phyloP scores from a whole-genome alignment of 768 basidiomycete species.

The Calocera viscosa region DNA sequence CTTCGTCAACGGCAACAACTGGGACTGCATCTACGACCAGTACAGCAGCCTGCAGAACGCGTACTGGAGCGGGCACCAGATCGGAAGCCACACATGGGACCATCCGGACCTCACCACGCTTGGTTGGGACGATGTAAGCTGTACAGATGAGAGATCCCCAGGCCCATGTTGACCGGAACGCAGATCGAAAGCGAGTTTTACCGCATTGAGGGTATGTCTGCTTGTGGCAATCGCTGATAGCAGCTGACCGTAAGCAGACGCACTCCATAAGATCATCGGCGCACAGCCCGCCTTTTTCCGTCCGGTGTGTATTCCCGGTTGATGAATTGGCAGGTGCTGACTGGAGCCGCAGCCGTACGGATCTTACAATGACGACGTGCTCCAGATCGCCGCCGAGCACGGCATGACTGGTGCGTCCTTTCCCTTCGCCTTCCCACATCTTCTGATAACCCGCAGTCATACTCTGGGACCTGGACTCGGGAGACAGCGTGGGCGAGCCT shows the following conservation, averaged over 20 bases:
- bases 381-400: slow-evolving; percentile 23
- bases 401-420: slow-evolving; percentile 16
- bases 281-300: slow-evolving; percentile 9
- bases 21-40: slow-evolving; percentile 16
- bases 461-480: not conserved
- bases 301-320: not conserved
- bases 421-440: not conserved
- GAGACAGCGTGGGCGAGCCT: slow-evolving; percentile 4
- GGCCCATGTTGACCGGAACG: not conserved
- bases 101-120: slow-evolving; percentile 11
- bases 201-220: not conserved
- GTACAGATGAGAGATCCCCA: too few relatives aligned
- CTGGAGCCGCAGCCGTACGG: slow-evolving; percentile 29
- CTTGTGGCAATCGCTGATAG: not conserved
- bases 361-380: slow-evolving; percentile 31
- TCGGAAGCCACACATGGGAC: slow-evolving; percentile 11
- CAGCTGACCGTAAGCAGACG: not conserved
- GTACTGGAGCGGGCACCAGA: slow-evolving; percentile 13
- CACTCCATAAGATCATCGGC: slow-evolving; percentile 11
- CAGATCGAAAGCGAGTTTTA: not conserved
- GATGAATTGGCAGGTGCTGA: not conserved
- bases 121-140: not conserved
- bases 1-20: slow-evolving; percentile 24
- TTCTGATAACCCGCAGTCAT: not conserved
- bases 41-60: slow-evolving; percentile 1